Evolutionary conservation across 768 basidiomycete genomes (phyloP), one percentile per base, ranked within the genome.

Genomic region (Russula brevipes): DNA sequence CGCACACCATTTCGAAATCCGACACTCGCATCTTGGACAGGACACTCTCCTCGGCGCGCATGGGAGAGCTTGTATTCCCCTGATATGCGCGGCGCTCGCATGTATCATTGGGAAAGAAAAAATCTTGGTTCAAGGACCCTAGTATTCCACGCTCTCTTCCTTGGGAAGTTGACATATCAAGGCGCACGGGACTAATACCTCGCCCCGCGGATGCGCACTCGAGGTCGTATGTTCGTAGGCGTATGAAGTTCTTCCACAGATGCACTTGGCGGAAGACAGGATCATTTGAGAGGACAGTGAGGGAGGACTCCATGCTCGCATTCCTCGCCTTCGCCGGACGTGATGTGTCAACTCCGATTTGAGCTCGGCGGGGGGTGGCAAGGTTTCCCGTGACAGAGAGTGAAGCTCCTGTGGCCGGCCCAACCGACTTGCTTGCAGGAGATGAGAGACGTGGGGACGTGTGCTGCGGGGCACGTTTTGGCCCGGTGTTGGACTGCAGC

Each of bases 1-100:
- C 95, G n/a, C 93, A 84, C 81, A 98, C 86, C 85, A 98, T 91
- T 77, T 98, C 93, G 72, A 98, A 98, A 76, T 97, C 94, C 67
- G 92, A 84, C 61, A 98, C 82, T 47, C 79, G 77, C 38, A 93
- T 88, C 74, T 93, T 91, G 57, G 84, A 81, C 61, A 82, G 75
- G 9, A 71, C 64, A 51, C 76, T 85, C 70, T 83, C 82, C 70
- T 81, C 82, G 58, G 72, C 82, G 39, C 81, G 82, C 49, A 80
- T 76, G 24, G 68, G 72, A 14, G 79, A 79, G 58, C 76, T 78
- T 36, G 77, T 74, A 38, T 82, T 81, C 69, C 82, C 85, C 76
- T 83, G 85, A 44, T 80, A 78, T 41, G 74, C 68, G n/a, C 72
- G 70, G 24, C 16, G 30, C 4, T 62, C 76, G 75, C 54, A 76